These are phyloP conservation scores for Deuterostichococcus epilithicus DNA, from an alignment of 139 green algal genomes.

Conservation along the genomic window DNA sequence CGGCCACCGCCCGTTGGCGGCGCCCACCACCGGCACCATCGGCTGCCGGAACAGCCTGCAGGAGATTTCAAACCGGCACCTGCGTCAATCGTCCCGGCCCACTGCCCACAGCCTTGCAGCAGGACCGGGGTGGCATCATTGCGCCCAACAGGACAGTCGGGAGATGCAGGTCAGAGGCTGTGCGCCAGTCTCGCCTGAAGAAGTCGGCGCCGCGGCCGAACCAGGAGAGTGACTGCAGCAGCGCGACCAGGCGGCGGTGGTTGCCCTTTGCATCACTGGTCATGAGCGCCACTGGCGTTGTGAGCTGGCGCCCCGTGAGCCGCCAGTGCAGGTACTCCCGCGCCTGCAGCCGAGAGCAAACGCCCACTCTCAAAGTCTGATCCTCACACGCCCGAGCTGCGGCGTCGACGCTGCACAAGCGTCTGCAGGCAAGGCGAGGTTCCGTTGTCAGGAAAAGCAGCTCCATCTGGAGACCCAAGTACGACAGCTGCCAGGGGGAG, in stretches of 20 bases:
- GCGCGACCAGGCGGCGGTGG: slow-evolving; percentile 64
- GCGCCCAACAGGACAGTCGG: too few species aligned
- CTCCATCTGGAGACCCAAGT: neutral
- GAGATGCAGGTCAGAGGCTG: too few species aligned
- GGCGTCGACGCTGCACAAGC: too few species aligned
- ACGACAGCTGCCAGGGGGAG: neutral
- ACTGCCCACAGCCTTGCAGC: slow-evolving; percentile 47
- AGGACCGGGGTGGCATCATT: too few species aligned
- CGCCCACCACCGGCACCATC: slow-evolving; percentile 85
- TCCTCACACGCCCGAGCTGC: neutral
- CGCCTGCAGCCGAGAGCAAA: slow-evolving; percentile 36
- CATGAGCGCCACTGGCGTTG: slow-evolving; percentile 95
- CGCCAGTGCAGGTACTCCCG: slow-evolving; percentile 92
- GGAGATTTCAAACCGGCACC: neutral
- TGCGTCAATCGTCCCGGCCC: too few species aligned
- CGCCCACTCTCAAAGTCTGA: neutral
- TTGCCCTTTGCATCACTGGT: slow-evolving; percentile 96
- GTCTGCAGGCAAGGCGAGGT: neutral
- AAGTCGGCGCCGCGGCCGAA: slow-evolving; percentile 72
- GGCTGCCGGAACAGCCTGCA: slow-evolving; percentile 75
- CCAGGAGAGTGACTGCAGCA: slow-evolving; percentile 65
- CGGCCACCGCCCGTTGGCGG: slow-evolving; percentile 76
- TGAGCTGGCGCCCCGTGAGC: slow-evolving; percentile 71
- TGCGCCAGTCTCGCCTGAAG: slow-evolving; percentile 48
- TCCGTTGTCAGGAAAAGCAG: neutral